phyloP scores from a whole-genome alignment of 768 basidiomycete genomes.

The Melanogaster broomeanus region DNA sequence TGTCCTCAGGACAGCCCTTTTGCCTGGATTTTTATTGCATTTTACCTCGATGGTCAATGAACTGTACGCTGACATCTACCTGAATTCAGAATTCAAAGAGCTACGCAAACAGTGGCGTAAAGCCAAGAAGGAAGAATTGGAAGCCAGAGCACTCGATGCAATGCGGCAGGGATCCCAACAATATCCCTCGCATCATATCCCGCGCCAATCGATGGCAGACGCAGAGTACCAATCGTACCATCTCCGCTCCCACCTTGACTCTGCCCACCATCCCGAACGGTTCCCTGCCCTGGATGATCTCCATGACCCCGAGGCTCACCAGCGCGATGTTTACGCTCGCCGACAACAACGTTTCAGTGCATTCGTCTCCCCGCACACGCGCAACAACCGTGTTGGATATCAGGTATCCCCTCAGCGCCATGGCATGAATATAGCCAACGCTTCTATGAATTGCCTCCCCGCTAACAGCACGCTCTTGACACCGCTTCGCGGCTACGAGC shows the following conservation, averaged over 20 bases:
- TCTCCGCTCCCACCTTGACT: slow-evolving; percentile 23
- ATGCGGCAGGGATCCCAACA: slow-evolving; percentile 15
- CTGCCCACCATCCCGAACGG: slow-evolving; percentile 26
- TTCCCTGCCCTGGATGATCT: slow-evolving; percentile 19
- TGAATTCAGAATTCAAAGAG: slow-evolving; percentile 89
- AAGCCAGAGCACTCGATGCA: slow-evolving; percentile 20
- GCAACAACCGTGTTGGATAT: slow-evolving; percentile 14
- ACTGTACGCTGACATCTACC: slow-evolving; percentile 8
- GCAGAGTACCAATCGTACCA: slow-evolving; percentile 20
- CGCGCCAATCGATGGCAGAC: slow-evolving; percentile 29
- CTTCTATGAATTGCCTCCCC: slow-evolving; percentile 47
- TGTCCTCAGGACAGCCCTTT: not conserved
- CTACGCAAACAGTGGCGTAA: slow-evolving; percentile 96
- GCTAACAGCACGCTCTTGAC: slow-evolving; percentile 70
- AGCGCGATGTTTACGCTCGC: slow-evolving; percentile 20
- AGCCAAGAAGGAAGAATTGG: slow-evolving; percentile 77
- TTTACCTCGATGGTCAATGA: not conserved
- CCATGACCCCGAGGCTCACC: slow-evolving; percentile 18
- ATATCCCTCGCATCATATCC: slow-evolving; percentile 18
- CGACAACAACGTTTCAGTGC: slow-evolving; percentile 29
- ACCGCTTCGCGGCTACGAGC: slow-evolving; percentile 62
- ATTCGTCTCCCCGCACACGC: slow-evolving; percentile 19
- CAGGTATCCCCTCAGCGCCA: slow-evolving; percentile 26
- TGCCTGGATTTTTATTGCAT: too few relatives aligned
- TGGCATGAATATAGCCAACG: slow-evolving; percentile 15